A percentile compares a stretch with the other conserved stretches of the same genome.
These are phyloP conservation scores for Musa troglodytarum DNA, from an alignment of 176 grass and related monocot species.

Conservation along the genomic window DNA sequence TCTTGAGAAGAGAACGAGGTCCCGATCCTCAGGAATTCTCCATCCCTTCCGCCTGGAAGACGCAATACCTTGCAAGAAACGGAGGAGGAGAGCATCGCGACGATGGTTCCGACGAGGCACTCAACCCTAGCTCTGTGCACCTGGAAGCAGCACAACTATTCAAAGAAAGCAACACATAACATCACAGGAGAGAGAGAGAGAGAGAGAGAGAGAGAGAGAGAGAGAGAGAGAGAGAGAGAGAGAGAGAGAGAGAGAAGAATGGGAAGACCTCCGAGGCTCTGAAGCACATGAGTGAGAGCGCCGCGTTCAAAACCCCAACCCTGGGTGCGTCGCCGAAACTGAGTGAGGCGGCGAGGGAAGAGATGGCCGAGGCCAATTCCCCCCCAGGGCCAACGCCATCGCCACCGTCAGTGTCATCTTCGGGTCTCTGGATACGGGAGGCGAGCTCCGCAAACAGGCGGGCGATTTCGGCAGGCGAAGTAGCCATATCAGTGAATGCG, in stretches of 20 bases:
- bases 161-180: background rate
- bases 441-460: slow-evolving; percentile 39
- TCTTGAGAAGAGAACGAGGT: slow-evolving; percentile 37
- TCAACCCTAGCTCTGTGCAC: slow-evolving; percentile 42
- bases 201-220: background rate
- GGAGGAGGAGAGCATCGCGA: slow-evolving; percentile 45
- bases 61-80: slow-evolving; percentile 35
- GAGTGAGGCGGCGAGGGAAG: slow-evolving; percentile 56
- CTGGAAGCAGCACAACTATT: slow-evolving; percentile 22
- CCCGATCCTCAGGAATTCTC: slow-evolving; percentile 39
- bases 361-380: slow-evolving; percentile 13
- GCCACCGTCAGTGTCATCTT: background rate
- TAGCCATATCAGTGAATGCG: slow-evolving; percentile 21
- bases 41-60: slow-evolving; percentile 3
- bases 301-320: slow-evolving; percentile 53
- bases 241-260: background rate
- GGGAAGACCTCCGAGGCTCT: slow-evolving; percentile 32
- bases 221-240: background rate
- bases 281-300: slow-evolving; percentile 89
- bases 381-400: background rate
- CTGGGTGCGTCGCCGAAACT: slow-evolving; percentile 22
- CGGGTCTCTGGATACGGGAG: slow-evolving; percentile 4
- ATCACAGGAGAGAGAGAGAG: background rate
- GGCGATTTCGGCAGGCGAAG: slow-evolving; percentile 29
- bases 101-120: slow-evolving; percentile 39